Conservation (phyloP, 2,329 filamentous ascomycete species). For the Ceratocystis alfenasii region DNA sequence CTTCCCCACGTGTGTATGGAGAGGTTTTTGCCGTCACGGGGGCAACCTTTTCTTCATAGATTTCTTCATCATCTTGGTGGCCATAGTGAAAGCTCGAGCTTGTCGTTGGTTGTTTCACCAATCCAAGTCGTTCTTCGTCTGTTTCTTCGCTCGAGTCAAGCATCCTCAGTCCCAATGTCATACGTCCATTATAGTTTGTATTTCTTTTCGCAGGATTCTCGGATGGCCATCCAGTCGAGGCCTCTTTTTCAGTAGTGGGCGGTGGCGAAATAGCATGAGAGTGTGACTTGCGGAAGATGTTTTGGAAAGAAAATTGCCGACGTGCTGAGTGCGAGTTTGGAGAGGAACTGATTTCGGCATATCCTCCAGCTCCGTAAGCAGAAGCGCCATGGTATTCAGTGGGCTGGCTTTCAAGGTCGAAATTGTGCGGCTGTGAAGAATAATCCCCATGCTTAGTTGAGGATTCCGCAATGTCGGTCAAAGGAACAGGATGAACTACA, state of each 20-base stretch:
- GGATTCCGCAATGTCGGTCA: slow-evolving; percentile 48
- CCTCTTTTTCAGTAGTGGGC: slow-evolving; percentile 24
- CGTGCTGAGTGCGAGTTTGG: slow-evolving; percentile 51
- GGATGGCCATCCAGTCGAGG: not conserved
- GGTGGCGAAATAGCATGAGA: slow-evolving; percentile 36
- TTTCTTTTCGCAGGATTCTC: not conserved
- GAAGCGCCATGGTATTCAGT: slow-evolving; percentile 40
- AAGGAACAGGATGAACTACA: slow-evolving; percentile 48
- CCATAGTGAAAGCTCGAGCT: slow-evolving; percentile 14
- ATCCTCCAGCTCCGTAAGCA: slow-evolving; percentile 33
- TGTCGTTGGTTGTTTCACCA: slow-evolving; percentile 58
- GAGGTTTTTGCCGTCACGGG: not conserved
- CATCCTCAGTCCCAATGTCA: slow-evolving; percentile 20
- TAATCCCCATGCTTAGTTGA: slow-evolving; percentile 31
- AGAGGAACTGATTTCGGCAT: slow-evolving; percentile 33
- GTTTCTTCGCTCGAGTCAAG: slow-evolving; percentile 40
- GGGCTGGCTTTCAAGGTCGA: slow-evolving; percentile 35
- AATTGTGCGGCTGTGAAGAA: slow-evolving; percentile 31
- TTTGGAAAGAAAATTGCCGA: slow-evolving; percentile 86
- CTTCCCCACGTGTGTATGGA: not conserved
- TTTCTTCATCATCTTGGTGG: slow-evolving; percentile 18
- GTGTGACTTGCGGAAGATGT: slow-evolving; percentile 49
- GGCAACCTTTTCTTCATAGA: slow-evolving; percentile 18
- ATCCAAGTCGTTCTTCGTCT: slow-evolving; percentile 70
- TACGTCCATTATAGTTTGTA: slow-evolving; percentile 13